Evolutionary conservation across 495 filamentous ascomycete genomes (phyloP), one percentile per base, ranked within the genome.

Genomic region (Penicillium desertorum): DNA sequence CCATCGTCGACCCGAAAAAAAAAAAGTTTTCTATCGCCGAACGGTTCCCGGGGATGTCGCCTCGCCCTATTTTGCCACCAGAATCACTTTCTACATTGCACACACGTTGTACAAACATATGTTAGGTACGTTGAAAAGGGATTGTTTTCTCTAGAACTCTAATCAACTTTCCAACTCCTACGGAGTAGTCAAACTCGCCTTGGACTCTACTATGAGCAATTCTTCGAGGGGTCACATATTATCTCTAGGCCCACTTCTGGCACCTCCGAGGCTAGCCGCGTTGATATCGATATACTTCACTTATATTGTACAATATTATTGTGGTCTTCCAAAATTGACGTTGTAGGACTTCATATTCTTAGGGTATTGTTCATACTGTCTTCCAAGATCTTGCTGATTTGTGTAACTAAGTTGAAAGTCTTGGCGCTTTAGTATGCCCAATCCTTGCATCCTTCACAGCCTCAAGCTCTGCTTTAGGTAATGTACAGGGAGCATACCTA

Each of bases 11-110:
- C 27, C 37, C 19, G 34, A 39, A 51, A 43, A 51, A 43, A 51
- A 57, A 57, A 57, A 57, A 51, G 23, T 46, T 49, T 51, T 41
- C 37, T 30, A 43, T 9, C 43, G 25, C 51, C 23, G 51, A 32
- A 39, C 22, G 25, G n/a, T 10, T 14, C 27, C 47, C 47, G 12
- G 36, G 23, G 23, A 42, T 25, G 19, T 27, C 43, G 42, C 44
- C 42, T 46, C 53, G 22, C 53, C 17, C 16, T n/a, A 17, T 39
- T 39, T 39, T 8, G 36, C 36, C 36, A 39, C 36, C 16, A 7
- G 16, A 39, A 37, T 9, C 5, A 39, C 5, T 17, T 39, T 17
- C 36, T 39, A 14, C 30, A 17, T 37, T 37, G n/a, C 6, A 39
- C 36, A 39, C 7, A 29, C 7, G n/a, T n/a, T 39, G 10, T 39